These are phyloP conservation scores for Plenodomus tracheiphilus DNA, from an alignment of 2,329 filamentous ascomycete genomes.

Conservation along the genomic window DNA sequence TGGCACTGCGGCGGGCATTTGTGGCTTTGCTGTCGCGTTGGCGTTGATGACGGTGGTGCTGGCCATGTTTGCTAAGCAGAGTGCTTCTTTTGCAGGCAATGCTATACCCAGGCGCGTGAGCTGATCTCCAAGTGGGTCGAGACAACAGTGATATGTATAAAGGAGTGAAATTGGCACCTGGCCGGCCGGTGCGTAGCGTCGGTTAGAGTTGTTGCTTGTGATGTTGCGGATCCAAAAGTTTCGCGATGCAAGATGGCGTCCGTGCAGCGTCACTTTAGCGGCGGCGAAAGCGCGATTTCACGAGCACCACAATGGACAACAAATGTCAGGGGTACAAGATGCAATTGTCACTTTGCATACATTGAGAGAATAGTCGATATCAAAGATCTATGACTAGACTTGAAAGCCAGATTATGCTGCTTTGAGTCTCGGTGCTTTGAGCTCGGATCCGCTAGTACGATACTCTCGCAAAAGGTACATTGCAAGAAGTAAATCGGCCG, in stretches of 20 bases:
- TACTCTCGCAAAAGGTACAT: no score
- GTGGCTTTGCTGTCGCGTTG: slow-evolving; percentile 22
- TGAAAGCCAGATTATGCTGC: background rate
- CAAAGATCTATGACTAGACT: no score
- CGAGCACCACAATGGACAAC: slow-evolving; percentile 17
- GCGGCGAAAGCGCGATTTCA: background rate
- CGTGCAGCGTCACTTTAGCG: slow-evolving; percentile 12
- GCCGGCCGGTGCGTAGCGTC: slow-evolving; percentile 6
- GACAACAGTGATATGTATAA: background rate
- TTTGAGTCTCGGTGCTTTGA: no score
- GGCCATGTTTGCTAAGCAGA: slow-evolving; percentile 22
- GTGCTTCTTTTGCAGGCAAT: background rate
- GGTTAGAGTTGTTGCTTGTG: slow-evolving; percentile 12
- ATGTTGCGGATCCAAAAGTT: slow-evolving; percentile 21
- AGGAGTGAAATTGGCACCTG: slow-evolving; percentile 27
- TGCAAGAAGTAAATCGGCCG: background rate
- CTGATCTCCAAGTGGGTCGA: no score
- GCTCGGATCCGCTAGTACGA: no score
- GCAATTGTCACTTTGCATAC: no score
- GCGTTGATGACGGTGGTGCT: slow-evolving; percentile 29
- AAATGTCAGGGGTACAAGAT: background rate
- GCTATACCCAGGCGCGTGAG: no score
- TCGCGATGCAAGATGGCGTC: slow-evolving; percentile 12
- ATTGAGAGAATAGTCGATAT: no score
- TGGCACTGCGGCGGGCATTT: slow-evolving; percentile 37